phyloP scores from a whole-genome alignment of 2,329 filamentous ascomycete species.

The Chaetomiaceae sp. region DNA sequence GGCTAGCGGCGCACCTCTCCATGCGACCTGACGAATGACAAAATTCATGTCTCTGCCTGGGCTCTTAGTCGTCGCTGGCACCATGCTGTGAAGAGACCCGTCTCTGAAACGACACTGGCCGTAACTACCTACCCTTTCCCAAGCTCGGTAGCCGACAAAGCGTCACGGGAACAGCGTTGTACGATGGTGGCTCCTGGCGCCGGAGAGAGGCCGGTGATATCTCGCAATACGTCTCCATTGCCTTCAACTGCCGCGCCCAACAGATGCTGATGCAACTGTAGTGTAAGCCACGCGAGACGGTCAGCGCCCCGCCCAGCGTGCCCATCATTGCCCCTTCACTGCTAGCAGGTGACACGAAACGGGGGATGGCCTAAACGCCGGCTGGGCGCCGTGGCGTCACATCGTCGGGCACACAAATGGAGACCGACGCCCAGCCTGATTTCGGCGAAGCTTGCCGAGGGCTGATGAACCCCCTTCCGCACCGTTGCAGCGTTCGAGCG shows the following conservation, averaged over 20 bases:
- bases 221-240: slow-evolving; percentile 6
- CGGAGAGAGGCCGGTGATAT: slow-evolving; percentile 2
- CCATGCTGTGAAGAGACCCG: background rate
- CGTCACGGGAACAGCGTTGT: background rate
- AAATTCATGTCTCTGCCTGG: background rate
- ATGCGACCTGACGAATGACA: too few species aligned
- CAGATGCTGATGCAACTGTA: slow-evolving; percentile 10
- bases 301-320: background rate
- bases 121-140: too few species aligned
- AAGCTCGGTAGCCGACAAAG: too few species aligned
- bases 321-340: background rate
- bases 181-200: background rate
- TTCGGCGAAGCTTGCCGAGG: background rate
- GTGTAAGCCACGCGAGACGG: slow-evolving; percentile 6
- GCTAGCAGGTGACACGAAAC: background rate
- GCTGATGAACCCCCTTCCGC: background rate
- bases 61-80: background rate
- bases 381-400: background rate
- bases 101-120: too few species aligned
- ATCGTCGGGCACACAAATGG: slow-evolving; percentile 11
- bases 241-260: slow-evolving; percentile 9
- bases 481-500: slow-evolving; percentile 10
- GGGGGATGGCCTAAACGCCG: background rate
- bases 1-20: background rate
- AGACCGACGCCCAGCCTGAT: slow-evolving; percentile 5